Conservation (phyloP, 2,329 filamentous ascomycete genomes). For the Sporothrix sp. region DNA sequence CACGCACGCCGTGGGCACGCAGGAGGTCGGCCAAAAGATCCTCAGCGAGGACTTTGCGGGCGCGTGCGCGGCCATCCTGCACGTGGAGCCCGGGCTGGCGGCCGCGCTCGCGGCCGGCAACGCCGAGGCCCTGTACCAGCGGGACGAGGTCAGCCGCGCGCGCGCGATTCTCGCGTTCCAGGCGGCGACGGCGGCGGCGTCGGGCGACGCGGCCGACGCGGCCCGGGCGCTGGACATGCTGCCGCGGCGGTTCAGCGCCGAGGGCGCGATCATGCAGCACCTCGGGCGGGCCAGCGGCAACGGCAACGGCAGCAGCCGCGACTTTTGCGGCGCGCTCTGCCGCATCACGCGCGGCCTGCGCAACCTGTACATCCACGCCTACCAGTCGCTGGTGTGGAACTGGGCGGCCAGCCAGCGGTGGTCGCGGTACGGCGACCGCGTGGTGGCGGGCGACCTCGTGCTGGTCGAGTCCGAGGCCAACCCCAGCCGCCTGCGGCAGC, state of each 20-base stretch:
- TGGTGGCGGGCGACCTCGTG: slow-evolving; percentile 79
- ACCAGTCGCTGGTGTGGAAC: slow-evolving; percentile 95
- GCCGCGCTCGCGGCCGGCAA: slow-evolving; percentile 29
- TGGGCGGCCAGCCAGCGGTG: slow-evolving; percentile 71
- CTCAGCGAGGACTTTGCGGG: slow-evolving; percentile 71
- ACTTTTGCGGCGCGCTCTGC: slow-evolving; percentile 73
- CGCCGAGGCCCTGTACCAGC: slow-evolving; percentile 40
- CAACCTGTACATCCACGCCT: slow-evolving; percentile 94
- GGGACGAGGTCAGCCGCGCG: slow-evolving; percentile 72
- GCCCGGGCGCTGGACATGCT: slow-evolving; percentile 61
- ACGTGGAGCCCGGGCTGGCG: slow-evolving; percentile 54
- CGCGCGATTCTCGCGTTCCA: slow-evolving; percentile 68
- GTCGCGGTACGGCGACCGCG: slow-evolving; percentile 59
- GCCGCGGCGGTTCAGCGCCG: slow-evolving; percentile 73
- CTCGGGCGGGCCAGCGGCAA: slow-evolving; percentile 45
- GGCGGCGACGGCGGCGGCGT: slow-evolving; percentile 48
- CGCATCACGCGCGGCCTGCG: slow-evolving; percentile 72
- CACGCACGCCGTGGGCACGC: slow-evolving; percentile 75
- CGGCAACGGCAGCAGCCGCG: slow-evolving; percentile 41
- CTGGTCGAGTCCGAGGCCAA: slow-evolving; percentile 36
- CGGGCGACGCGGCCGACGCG: too few relatives aligned
- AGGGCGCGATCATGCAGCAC: slow-evolving; percentile 68
- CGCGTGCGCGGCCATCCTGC: slow-evolving; percentile 67
- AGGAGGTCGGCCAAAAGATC: slow-evolving; percentile 75
- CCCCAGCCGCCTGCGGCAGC: slow-evolving; percentile 26